Evolutionary conservation across 208 protist species (phyloP).

Genomic region (Wallacemonas rigidus): DNA sequence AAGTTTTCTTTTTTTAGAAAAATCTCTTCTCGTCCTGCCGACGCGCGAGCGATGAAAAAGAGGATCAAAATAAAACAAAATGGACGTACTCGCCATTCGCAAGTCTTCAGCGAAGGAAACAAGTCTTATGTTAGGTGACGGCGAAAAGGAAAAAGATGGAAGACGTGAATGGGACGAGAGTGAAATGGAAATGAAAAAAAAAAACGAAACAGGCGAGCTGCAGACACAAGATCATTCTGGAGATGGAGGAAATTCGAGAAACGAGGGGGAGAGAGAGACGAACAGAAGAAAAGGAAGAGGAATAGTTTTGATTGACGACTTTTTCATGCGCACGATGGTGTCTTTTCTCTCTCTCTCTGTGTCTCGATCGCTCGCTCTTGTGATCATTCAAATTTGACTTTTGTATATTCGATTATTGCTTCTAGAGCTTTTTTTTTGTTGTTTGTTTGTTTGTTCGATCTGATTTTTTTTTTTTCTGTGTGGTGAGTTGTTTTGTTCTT

Average conservation of each 20-base stretch:
- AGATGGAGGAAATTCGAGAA: not conserved
- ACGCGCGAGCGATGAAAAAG: too few species aligned
- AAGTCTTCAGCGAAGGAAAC: not conserved
- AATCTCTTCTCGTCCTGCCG: constrained; percentile 5
- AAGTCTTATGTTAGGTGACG: not conserved
- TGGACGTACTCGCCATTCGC: not conserved
- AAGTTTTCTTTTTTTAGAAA: not conserved
- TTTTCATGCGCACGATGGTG: not conserved
- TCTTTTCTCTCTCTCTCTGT: not conserved
- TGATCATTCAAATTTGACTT: not conserved
- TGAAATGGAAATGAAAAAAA: too few species aligned
- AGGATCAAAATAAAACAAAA: not conserved
- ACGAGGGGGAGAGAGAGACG: not conserved
- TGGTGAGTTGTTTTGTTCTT: constrained; percentile 17
- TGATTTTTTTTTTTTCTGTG: too few species aligned
- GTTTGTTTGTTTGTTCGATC: not conserved
- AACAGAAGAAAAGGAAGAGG: not conserved
- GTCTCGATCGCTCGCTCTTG: too few species aligned
- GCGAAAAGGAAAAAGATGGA: too few species aligned
- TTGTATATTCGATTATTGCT: not conserved
- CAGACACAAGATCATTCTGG: too few species aligned
- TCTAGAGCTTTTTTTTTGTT: not conserved
- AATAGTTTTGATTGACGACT: not conserved
- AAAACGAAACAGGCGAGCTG: too few species aligned
- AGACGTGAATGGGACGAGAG: too few species aligned